Evolutionary conservation across 2,329 filamentous ascomycete species (phyloP).

Genomic region (Biscogniauxia mediterranea): DNA sequence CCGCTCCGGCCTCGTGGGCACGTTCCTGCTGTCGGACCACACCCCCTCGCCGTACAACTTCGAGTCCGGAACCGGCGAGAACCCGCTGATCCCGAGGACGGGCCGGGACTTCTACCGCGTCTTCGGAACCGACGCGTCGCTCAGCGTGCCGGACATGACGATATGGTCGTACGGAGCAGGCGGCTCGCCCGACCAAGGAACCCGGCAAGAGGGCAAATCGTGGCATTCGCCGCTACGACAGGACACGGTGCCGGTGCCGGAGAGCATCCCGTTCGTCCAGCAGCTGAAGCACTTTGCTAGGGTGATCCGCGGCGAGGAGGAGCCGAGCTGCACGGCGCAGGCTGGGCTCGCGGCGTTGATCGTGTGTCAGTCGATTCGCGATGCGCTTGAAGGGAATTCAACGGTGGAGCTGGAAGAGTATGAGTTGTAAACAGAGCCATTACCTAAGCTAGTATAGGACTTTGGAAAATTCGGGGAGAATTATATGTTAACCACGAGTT

Average conservation of each 20-base stretch:
- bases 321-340: constrained; percentile 45
- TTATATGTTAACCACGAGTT: too few species aligned
- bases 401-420: not conserved
- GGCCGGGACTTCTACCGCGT: constrained; percentile 50
- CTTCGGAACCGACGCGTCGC: constrained; percentile 48
- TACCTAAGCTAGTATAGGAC: too few species aligned
- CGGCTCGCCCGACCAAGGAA: too few species aligned
- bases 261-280: constrained; percentile 46
- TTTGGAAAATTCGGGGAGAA: too few species aligned
- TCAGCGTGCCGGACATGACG: constrained; percentile 55
- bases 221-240: constrained; percentile 40
- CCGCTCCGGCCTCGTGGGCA: constrained; percentile 52
- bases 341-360: constrained; percentile 51
- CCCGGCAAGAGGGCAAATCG: constrained; percentile 31
- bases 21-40: constrained; percentile 54
- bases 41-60: constrained; percentile 53
- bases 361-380: constrained; percentile 37
- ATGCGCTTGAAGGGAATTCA: not conserved
- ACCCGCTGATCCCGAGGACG: constrained; percentile 47
- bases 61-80: constrained; percentile 58
- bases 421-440: not conserved
- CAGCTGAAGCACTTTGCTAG: constrained; percentile 51
- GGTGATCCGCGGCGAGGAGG: constrained; percentile 43
- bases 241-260: constrained; percentile 24
- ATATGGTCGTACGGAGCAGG: constrained; percentile 43